Evolutionary conservation across 177 flowering plant genomes (phyloP).

Genomic region (Tripterygium wilfordii): DNA sequence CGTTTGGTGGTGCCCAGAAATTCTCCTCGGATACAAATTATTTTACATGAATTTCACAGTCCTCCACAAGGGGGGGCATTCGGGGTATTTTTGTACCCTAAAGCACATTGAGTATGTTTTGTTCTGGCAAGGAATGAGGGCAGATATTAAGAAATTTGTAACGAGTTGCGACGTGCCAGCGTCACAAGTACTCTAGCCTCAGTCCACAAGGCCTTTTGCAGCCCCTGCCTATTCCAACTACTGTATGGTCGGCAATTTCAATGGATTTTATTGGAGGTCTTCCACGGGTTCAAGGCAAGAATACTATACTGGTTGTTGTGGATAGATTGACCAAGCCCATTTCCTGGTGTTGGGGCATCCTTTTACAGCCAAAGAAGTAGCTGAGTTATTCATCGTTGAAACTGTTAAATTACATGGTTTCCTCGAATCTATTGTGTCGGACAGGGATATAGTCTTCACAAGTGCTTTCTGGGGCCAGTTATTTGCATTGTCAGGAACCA

Average conservation of each 20-base stretch:
- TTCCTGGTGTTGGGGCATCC: background rate
- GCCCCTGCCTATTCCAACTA: background rate
- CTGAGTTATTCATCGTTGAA: too few species aligned
- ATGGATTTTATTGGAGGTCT: background rate
- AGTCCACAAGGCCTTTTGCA: background rate
- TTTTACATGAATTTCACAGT: too few species aligned
- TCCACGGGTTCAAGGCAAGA: background rate
- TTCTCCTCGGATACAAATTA: too few species aligned
- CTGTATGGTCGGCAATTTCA: background rate
- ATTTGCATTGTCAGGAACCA: too few species aligned
- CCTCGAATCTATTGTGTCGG: too few species aligned
- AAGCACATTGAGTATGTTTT: background rate
- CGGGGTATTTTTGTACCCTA: background rate
- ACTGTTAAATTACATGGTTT: too few species aligned
- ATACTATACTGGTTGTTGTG: background rate
- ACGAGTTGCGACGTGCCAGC: background rate
- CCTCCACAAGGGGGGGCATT: background rate
- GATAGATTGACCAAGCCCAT: conserved; percentile 1
- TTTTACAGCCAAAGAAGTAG: too few species aligned
- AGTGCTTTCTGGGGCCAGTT: too few species aligned
- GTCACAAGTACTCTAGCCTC: background rate
- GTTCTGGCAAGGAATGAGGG: background rate
- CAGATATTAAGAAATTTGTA: background rate
- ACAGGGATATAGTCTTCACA: too few species aligned
- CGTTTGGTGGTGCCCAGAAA: too few species aligned